These are phyloP conservation scores for Porpolomopsis calyptriformis DNA, from an alignment of 768 basidiomycete species.

Conservation along the genomic window DNA sequence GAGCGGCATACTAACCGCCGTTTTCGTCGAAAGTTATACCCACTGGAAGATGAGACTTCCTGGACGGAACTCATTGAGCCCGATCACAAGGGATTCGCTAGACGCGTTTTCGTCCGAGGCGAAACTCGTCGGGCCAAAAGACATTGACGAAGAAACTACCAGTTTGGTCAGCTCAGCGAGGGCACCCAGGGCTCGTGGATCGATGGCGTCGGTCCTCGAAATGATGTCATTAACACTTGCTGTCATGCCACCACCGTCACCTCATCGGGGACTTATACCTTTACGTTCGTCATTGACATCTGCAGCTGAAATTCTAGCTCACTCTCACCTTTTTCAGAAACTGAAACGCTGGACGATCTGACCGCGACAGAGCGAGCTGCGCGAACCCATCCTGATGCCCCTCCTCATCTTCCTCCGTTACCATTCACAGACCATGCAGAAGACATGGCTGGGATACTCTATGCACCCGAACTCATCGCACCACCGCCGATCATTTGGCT, in stretches of 20 bases:
- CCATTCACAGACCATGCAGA: constrained; percentile 68
- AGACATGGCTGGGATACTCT: constrained; percentile 67
- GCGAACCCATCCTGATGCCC: constrained; percentile 67
- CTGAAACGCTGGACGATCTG: constrained; percentile 73
- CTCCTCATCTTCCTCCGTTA: constrained; percentile 58
- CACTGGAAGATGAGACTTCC: constrained; percentile 38
- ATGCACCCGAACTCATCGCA: constrained; percentile 72
- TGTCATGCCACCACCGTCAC: constrained; percentile 53
- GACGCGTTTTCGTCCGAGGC: constrained; percentile 41
- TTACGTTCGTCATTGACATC: constrained; percentile 40
- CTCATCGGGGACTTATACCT: constrained; percentile 50
- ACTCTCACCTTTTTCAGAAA: constrained; percentile 29
- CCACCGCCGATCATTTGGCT: constrained; percentile 77
- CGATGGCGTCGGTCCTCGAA: constrained; percentile 72
- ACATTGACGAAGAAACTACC: constrained; percentile 40
- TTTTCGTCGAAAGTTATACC: constrained; percentile 55
- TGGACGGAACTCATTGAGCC: constrained; percentile 38
- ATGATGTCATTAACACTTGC: constrained; percentile 77
- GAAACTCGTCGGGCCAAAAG: constrained; percentile 22
- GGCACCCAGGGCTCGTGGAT: constrained; percentile 46
- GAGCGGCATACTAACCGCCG: constrained; percentile 39
- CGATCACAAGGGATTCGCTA: constrained; percentile 48
- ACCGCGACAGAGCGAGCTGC: constrained; percentile 71
- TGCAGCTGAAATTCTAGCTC: constrained; percentile 4
- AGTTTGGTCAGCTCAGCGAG: constrained; percentile 34